Evolutionary conservation across 805 yeast genomes (phyloP).

Genomic region (Ogataea wickerhamii): DNA sequence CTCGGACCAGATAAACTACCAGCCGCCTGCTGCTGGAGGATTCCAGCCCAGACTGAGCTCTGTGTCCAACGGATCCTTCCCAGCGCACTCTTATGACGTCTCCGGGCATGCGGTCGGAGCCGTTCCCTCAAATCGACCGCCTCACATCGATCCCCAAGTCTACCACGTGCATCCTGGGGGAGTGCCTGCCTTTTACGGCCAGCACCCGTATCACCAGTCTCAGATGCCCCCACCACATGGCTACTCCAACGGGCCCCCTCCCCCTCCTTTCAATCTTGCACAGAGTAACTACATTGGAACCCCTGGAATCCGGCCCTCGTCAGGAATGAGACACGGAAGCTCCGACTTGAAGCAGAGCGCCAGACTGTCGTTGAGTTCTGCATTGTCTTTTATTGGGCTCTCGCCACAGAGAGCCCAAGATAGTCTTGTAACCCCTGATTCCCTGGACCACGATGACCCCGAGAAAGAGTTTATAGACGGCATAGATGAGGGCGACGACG

Average conservation of each 20-base stretch:
- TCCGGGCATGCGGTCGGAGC: background rate
- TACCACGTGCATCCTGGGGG: conserved; percentile 3
- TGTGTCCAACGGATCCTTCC: background rate
- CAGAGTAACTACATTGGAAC: conserved; percentile 20
- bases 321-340: conserved; percentile 7
- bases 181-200: background rate
- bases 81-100: background rate
- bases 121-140: conserved; percentile 5
- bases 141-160: conserved; percentile 8
- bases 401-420: conserved; percentile 15
- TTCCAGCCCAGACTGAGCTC: background rate
- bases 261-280: conserved; percentile 5
- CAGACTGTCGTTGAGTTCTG: conserved; percentile 24
- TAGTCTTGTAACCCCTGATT: conserved; percentile 18
- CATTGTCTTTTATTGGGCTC: conserved; percentile 21
- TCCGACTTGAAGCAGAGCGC: conserved; percentile 13
- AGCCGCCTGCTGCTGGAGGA: background rate
- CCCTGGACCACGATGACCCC: conserved; percentile 10
- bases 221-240: conserved; percentile 2
- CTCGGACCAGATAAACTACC: conserved; percentile 1
- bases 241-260: background rate
- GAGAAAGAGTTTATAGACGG: conserved; percentile 9
- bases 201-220: background rate
- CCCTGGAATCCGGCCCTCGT: conserved; percentile 20
- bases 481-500: conserved; percentile 11